Percentiles rank a stretch among this genome's conserved stretches.
Evolutionary conservation across 495 filamentous ascomycete genomes (phyloP).

Genomic region (Lepidopterella palustris): DNA sequence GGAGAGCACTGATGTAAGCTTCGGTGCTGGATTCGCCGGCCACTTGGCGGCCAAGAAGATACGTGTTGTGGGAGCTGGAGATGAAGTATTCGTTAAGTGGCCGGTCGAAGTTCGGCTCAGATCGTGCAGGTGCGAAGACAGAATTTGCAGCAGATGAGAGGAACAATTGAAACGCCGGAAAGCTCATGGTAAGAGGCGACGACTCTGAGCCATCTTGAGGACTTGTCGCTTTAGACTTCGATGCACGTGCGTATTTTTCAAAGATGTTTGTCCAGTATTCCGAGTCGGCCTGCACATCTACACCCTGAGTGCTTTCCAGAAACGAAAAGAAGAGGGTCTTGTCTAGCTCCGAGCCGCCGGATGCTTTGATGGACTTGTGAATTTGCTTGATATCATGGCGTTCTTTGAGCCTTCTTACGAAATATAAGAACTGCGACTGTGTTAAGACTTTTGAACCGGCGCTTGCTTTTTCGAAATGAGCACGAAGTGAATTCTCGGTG

Average conservation of each 20-base stretch:
- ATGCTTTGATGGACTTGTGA: slow-evolving; percentile 49
- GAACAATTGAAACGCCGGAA: slow-evolving; percentile 67
- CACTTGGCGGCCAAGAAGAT: slow-evolving; percentile 85
- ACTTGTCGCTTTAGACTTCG: slow-evolving; percentile 44
- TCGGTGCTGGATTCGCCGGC: slow-evolving; percentile 85
- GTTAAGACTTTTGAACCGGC: slow-evolving; percentile 55
- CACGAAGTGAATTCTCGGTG: slow-evolving; percentile 62
- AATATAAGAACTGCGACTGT: slow-evolving; percentile 71
- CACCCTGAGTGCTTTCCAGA: slow-evolving; percentile 63
- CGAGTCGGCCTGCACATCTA: slow-evolving; percentile 62
- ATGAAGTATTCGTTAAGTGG: slow-evolving; percentile 98
- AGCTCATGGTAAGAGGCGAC: slow-evolving; percentile 52
- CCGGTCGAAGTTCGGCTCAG: slow-evolving; percentile 59
- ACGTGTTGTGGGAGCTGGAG: slow-evolving; percentile 97
- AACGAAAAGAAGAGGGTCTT: slow-evolving; percentile 64
- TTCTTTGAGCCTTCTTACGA: slow-evolving; percentile 73
- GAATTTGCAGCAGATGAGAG: slow-evolving; percentile 66
- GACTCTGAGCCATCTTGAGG: slow-evolving; percentile 33
- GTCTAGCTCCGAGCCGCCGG: slow-evolving; percentile 55
- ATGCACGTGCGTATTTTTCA: slow-evolving; percentile 61
- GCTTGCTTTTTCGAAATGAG: slow-evolving; percentile 66
- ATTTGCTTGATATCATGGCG: slow-evolving; percentile 71
- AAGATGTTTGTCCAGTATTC: slow-evolving; percentile 68
- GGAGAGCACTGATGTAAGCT: slow-evolving; percentile 85
- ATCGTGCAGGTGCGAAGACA: slow-evolving; percentile 28